Base-by-base conservation (phyloP, 129 eudicot genomes). In the Artemisia tridentata region DNA sequence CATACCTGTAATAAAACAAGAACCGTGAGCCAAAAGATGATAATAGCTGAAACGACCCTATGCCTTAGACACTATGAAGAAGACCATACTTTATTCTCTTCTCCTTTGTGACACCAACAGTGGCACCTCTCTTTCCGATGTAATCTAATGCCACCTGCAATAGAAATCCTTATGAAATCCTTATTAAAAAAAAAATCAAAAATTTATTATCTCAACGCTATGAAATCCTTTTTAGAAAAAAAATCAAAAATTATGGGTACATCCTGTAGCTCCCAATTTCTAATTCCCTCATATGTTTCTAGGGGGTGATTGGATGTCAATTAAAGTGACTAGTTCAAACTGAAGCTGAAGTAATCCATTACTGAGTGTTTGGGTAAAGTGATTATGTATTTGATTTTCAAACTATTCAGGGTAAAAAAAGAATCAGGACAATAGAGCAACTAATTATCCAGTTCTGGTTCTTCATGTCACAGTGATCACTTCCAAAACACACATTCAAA, bases 41-140 rank as follows among this genome's bases (percentile, higher is more conserved):
- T 7, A 18, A 68, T 14, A 29, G 71, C 6, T 7, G 27, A 5
- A 51, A 11, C 11, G 45, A 38, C 45, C 10, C 12, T 12, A 16
- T 38, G 34, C 70, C 5, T 55, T 59, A 21, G 47, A 14, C 14
- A 60, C 4, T 19, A 56, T 69, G 19, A 46, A 41, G n/a, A 63
- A 12, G 14, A 19, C 16, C 89, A 68, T 76, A 93, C 95, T 93
- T 93, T 20, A 93, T 93, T 65, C 98, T 81, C 82, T 90, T 93
- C 82, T 93, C 98, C 75, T 72, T 83, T 19, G 95, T 85, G 64
- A 82, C 90, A 80, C 98, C 98, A 69, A 87, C 92, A 56, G 96
- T 89, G 19, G 97, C 79, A 52, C 98, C 98, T 82, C 98, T 78
- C 82, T 93, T 93, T 10, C 98, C 98, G 74, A 93, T 93, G 81